Conservation (phyloP, 2,329 filamentous ascomycete genomes). For the Penicillium sclerotigenum region DNA sequence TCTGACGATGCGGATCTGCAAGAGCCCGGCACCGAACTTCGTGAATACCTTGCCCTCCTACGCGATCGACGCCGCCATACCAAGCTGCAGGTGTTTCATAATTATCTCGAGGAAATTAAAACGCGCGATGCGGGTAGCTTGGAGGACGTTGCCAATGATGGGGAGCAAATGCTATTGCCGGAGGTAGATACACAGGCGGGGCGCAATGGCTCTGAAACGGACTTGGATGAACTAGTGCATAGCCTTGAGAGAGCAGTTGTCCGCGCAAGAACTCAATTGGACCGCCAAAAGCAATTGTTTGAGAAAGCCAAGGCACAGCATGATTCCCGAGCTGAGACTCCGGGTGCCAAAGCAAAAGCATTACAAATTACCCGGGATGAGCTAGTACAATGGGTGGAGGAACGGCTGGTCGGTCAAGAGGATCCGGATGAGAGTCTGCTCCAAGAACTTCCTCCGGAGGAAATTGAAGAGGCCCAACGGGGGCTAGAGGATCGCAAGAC, state of each 20-base stretch:
- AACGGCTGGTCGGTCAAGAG: conserved; percentile 42
- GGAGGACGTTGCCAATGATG: conserved; percentile 22
- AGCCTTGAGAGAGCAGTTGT: conserved; percentile 41
- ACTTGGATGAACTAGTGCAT: conserved; percentile 36
- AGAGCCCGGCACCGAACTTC: conserved; percentile 29
- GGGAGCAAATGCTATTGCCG: conserved; percentile 15
- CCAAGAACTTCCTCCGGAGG: conserved; percentile 28
- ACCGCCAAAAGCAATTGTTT: conserved; percentile 36
- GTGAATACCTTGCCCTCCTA: conserved; percentile 45
- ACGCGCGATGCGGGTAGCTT: conserved; percentile 21
- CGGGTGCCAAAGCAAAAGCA: conserved; percentile 32
- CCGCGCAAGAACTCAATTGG: conserved; percentile 36
- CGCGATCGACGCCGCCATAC: conserved; percentile 46
- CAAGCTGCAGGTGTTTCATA: conserved; percentile 48
- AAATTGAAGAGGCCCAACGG: conserved; percentile 30
- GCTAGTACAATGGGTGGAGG: conserved; percentile 52
- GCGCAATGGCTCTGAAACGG: conserved; percentile 13
- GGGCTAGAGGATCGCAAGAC: conserved; percentile 32
- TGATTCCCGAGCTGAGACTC: conserved; percentile 9
- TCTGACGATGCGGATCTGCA: conserved; percentile 13
- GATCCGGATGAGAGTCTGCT: conserved; percentile 29
- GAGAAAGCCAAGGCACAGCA: conserved; percentile 31
- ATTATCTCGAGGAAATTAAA: conserved; percentile 44
- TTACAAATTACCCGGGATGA: conserved; percentile 48
- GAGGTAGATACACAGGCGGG: conserved; percentile 19